Conservation (phyloP, 208 protist genomes). For the Acanthamoeba royreba region DNA sequence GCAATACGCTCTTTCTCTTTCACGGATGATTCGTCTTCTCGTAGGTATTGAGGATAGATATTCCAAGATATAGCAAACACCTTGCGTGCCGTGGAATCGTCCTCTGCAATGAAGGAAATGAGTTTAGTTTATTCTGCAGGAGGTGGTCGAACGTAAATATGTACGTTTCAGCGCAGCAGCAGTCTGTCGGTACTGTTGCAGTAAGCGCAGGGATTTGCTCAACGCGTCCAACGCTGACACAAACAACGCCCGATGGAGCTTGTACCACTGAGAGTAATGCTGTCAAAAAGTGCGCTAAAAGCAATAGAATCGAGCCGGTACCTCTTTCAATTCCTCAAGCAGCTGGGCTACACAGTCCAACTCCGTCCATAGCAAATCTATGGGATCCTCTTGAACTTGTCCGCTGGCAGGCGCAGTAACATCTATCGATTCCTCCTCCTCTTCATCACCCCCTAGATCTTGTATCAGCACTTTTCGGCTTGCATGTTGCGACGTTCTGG, state of each 20-base stretch:
- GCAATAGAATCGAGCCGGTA: not conserved
- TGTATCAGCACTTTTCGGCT: not conserved
- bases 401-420: not conserved
- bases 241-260: not conserved
- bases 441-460: not conserved
- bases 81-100: not conserved
- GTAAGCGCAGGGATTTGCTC: not conserved
- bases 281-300: not conserved
- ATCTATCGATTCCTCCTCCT: not conserved
- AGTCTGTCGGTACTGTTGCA: not conserved
- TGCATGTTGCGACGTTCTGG: not conserved
- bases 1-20: not conserved
- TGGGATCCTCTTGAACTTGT: not conserved
- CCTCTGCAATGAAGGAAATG: not conserved
- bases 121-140: not conserved
- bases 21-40: not conserved
- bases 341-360: not conserved
- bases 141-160: not conserved
- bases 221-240: not conserved
- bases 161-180: not conserved
- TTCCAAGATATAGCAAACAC: not conserved
- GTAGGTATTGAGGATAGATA: not conserved
- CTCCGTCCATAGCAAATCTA: not conserved
- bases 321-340: not conserved
- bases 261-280: not conserved